These are phyloP conservation scores for Cercospora beticola DNA, from an alignment of 2,329 filamentous ascomycete species.

Conservation along the genomic window DNA sequence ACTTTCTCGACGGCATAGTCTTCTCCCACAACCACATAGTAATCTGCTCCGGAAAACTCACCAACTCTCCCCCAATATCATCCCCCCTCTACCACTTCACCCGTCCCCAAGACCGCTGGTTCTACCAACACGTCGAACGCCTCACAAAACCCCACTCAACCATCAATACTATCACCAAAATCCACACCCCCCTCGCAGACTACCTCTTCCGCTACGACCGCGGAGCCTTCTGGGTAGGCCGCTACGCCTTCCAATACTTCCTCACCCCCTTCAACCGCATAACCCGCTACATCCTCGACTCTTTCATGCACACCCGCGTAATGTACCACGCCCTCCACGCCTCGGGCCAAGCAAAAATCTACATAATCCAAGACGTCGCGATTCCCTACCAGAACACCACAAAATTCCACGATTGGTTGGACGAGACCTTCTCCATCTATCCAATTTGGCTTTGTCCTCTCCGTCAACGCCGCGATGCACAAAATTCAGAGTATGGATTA, in stretches of 20 bases:
- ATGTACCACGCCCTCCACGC: slow-evolving; percentile 63
- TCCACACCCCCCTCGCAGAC: slow-evolving; percentile 48
- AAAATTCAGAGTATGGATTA: not conserved
- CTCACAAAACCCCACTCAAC: slow-evolving; percentile 12
- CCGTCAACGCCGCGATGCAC: slow-evolving; percentile 19
- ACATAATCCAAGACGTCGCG: slow-evolving; percentile 63
- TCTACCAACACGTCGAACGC: slow-evolving; percentile 65
- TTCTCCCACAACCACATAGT: slow-evolving; percentile 46
- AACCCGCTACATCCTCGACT: slow-evolving; percentile 59
- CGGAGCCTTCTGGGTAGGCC: slow-evolving; percentile 64
- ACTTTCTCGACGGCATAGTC: slow-evolving; percentile 64
- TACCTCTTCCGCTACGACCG: slow-evolving; percentile 65
- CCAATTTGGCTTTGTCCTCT: slow-evolving; percentile 61
- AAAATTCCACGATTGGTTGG: slow-evolving; percentile 55
- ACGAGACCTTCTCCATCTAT: slow-evolving; percentile 51
- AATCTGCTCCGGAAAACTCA: slow-evolving; percentile 44
- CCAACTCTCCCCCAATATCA: slow-evolving; percentile 34
- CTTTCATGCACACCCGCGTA: slow-evolving; percentile 61
- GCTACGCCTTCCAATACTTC: slow-evolving; percentile 62
- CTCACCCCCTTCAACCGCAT: slow-evolving; percentile 58
- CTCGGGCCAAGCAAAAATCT: slow-evolving; percentile 55
- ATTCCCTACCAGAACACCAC: slow-evolving; percentile 55
- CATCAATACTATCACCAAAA: slow-evolving; percentile 12
- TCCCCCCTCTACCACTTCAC: slow-evolving; percentile 50
- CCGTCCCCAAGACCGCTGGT: slow-evolving; percentile 66